A percentile compares a stretch with the other conserved stretches of the same genome.
Conservation (phyloP, 192 early-diverging fungal genomes). For the Backusella morwellensis region DNA sequence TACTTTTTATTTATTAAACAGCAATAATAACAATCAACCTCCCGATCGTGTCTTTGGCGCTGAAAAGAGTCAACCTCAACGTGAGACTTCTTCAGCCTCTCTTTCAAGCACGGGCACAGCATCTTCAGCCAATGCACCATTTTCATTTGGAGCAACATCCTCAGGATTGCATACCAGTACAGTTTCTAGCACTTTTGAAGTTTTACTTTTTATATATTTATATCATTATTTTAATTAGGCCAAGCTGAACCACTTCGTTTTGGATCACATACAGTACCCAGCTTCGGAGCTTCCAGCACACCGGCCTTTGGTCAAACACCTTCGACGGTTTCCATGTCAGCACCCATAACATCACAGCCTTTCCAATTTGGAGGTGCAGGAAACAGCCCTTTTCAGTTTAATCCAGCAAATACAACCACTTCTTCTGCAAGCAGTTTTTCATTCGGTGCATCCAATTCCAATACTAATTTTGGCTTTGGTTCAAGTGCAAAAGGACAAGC, state of each 20-base stretch:
- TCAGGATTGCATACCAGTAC: neutral
- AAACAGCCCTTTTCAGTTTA: neutral
- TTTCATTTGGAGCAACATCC: neutral
- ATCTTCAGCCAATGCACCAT: neutral
- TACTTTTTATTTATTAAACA: neutral
- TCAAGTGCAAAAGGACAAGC: neutral
- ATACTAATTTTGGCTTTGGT: neutral
- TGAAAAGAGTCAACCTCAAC: neutral
- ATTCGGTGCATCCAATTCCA: neutral
- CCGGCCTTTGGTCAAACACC: neutral
- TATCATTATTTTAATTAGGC: neutral
- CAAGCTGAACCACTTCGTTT: neutral
- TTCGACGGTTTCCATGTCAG: neutral
- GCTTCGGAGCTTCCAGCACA: neutral
- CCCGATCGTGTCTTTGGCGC: neutral
- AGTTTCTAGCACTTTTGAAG: neutral
- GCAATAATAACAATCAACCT: neutral
- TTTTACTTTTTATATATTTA: neutral
- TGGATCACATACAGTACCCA: neutral
- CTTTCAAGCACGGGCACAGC: neutral
- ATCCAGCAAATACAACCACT: neutral
- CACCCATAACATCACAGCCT: neutral
- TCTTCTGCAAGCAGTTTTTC: neutral
- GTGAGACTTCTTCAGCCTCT: neutral
- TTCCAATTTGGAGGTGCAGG: neutral